Percentiles rank a stretch among this genome's conserved stretches.
Evolutionary conservation across 306 rosid species (phyloP).

Genomic region (Arachis stenosperma): DNA sequence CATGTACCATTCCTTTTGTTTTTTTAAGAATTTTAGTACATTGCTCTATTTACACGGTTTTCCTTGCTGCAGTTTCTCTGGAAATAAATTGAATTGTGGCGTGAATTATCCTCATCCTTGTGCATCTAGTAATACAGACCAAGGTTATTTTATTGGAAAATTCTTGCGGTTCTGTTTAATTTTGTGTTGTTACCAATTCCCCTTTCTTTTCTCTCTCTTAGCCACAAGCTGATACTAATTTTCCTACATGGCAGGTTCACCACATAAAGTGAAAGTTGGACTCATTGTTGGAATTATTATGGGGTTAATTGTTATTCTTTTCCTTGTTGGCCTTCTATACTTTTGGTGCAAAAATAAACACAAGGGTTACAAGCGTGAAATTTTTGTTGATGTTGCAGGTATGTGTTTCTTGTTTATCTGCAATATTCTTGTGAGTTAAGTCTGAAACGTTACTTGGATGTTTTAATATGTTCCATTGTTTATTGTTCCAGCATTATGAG

Average conservation of each 20-base stretch:
- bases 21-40: not conserved
- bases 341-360: conserved; percentile 65
- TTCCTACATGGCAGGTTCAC: conserved; percentile 56
- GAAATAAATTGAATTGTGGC: conserved; percentile 80
- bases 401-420: conserved; percentile 44
- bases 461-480: not conserved
- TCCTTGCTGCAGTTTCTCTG: conserved; percentile 77
- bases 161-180: conserved; percentile 12
- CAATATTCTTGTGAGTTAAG: conserved; percentile 26
- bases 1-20: too few species aligned
- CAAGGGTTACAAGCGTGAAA: conserved; percentile 73
- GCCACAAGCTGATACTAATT: conserved; percentile 36
- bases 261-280: conserved; percentile 64
- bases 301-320: conserved; percentile 54
- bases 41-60: conserved; percentile 27
- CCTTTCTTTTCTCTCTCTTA: not conserved
- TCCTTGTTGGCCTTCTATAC: conserved; percentile 60
- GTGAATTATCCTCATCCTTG: conserved; percentile 53
- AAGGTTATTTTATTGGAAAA: conserved; percentile 63
- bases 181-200: not conserved
- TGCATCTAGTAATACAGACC: conserved; percentile 49
- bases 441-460: conserved; percentile 15
- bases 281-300: conserved; percentile 72
- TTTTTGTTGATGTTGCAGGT: conserved; percentile 98
- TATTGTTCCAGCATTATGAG: conserved; percentile 17